Percentiles rank a stretch among this genome's conserved stretches.
Evolutionary conservation across 1,284 basidiomycete species (phyloP).

Genomic region (Trichosporon sp.): DNA sequence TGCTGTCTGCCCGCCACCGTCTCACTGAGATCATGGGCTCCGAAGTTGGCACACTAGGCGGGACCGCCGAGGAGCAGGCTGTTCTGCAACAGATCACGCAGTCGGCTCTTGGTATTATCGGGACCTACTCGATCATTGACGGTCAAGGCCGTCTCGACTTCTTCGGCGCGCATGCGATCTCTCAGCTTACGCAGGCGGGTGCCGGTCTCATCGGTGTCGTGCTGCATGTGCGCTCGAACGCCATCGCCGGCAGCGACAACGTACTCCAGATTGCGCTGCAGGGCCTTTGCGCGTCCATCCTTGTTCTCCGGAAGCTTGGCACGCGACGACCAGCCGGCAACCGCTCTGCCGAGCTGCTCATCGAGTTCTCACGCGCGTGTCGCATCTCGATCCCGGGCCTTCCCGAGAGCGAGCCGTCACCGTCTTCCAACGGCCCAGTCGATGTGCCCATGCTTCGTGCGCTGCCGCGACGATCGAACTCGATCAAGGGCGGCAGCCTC

Average conservation of each 20-base stretch:
- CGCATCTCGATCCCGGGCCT: slow-evolving; percentile 36
- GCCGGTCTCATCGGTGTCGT: slow-evolving; percentile 45
- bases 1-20: slow-evolving; percentile 40
- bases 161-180: slow-evolving; percentile 47
- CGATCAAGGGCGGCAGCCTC: neutral
- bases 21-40: slow-evolving; percentile 37
- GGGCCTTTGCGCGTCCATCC: slow-evolving; percentile 39
- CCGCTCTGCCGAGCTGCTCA: slow-evolving; percentile 40
- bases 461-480: slow-evolving; percentile 33
- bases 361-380: slow-evolving; percentile 43
- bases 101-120: slow-evolving; percentile 42
- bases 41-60: slow-evolving; percentile 11
- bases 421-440: slow-evolving; percentile 27
- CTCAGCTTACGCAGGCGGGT: slow-evolving; percentile 44
- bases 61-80: slow-evolving; percentile 30
- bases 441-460: slow-evolving; percentile 46
- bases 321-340: slow-evolving; percentile 41
- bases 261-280: slow-evolving; percentile 38
- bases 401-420: slow-evolving; percentile 26
- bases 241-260: slow-evolving; percentile 29
- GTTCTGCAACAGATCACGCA: slow-evolving; percentile 41
- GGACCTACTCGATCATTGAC: slow-evolving; percentile 45
- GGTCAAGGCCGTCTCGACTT: slow-evolving; percentile 40
- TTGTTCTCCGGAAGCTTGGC: slow-evolving; percentile 38
- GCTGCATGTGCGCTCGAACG: slow-evolving; percentile 37